These are phyloP conservation scores for Erythrophleum ivorense DNA, from an alignment of 331 rosid species.

Conservation along the genomic window DNA sequence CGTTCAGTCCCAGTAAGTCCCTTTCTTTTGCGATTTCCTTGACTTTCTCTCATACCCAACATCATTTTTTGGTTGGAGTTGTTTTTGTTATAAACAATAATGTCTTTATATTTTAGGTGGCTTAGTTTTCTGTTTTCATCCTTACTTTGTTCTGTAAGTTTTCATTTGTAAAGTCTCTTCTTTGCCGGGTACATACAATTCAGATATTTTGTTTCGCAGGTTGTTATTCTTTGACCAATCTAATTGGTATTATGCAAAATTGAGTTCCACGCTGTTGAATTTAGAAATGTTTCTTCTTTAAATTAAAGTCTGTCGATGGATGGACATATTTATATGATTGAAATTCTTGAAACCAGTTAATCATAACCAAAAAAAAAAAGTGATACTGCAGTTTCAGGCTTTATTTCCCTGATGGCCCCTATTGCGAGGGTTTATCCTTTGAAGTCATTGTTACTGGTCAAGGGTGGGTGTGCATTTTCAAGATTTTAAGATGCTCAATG, in stretches of 20 bases:
- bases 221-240: neutral
- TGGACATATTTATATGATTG: neutral
- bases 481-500: neutral
- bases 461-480: too few relatives aligned
- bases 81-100: neutral
- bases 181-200: neutral
- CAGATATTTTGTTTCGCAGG: neutral
- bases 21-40: neutral
- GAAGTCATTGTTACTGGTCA: neutral
- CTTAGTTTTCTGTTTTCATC: neutral
- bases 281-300: neutral
- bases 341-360: constrained; percentile 3
- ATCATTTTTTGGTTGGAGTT: neutral
- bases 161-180: neutral
- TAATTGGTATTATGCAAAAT: neutral
- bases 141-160: neutral
- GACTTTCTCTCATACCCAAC: neutral
- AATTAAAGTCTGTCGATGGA: neutral
- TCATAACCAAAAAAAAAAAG: neutral
- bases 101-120: neutral
- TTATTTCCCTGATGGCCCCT: neutral
- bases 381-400: neutral
- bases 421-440: neutral
- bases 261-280: neutral
- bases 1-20: neutral